Conservation (phyloP, 352 stramenopile genomes). For the Pythium aphanidermatum region DNA sequence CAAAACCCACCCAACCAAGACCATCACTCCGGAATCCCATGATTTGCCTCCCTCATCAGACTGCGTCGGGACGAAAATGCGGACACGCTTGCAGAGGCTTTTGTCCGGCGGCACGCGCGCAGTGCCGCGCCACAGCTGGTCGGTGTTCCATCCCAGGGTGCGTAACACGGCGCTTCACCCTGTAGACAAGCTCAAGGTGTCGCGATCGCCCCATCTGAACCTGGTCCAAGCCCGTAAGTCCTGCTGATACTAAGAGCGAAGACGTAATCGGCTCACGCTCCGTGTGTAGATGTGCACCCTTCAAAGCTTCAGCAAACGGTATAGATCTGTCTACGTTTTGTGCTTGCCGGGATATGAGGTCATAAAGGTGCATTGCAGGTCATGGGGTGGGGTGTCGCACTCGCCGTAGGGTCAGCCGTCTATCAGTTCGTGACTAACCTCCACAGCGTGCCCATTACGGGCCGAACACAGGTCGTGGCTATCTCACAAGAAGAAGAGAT, state of each 20-base stretch:
- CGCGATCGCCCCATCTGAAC: conserved; percentile 27
- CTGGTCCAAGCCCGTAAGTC: conserved; percentile 41
- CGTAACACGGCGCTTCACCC: conserved; percentile 24
- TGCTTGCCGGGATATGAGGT: background rate
- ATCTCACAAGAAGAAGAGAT: conserved; percentile 54
- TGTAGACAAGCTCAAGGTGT: conserved; percentile 29
- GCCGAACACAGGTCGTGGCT: conserved; percentile 59
- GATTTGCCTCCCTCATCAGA: background rate
- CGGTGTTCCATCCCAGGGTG: conserved; percentile 33
- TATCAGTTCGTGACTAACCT: conserved; percentile 72
- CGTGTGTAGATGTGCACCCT: conserved; percentile 40
- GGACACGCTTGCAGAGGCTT: conserved; percentile 23
- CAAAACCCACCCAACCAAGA: no score
- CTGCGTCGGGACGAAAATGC: conserved; percentile 13
- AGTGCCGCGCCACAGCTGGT: conserved; percentile 42
- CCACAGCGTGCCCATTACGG: conserved; percentile 59
- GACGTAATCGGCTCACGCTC: no score
- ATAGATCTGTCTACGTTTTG: no score
- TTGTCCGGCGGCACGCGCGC: conserved; percentile 1
- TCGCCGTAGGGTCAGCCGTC: conserved; percentile 36
- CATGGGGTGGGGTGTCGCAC: conserved; percentile 30
- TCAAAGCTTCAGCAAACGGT: conserved; percentile 33
- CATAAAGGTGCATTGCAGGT: conserved; percentile 15
- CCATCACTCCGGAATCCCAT: no score
- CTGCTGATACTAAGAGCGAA: no score